Conservation (phyloP, 495 filamentous ascomycete genomes). For the Aspergillus coremiiformis region DNA sequence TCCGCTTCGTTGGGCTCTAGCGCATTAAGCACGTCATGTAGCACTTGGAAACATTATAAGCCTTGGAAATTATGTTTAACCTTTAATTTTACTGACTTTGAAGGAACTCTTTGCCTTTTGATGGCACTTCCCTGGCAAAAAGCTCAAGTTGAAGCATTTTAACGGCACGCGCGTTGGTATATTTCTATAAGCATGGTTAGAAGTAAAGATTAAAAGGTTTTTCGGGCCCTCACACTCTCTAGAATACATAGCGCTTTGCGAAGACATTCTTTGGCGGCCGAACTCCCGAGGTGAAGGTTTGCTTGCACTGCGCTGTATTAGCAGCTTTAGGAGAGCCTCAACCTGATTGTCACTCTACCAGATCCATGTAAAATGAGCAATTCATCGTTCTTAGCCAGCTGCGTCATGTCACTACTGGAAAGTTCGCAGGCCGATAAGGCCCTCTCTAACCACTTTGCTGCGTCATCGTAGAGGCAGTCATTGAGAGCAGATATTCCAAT, state of each 20-base stretch:
- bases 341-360: constrained; percentile 6
- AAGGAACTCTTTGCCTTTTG: constrained; percentile 41
- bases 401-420: constrained; percentile 49
- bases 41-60: background rate
- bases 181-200: constrained; percentile 30
- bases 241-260: constrained; percentile 6
- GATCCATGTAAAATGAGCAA: constrained; percentile 54
- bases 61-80: background rate
- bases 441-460: constrained; percentile 68
- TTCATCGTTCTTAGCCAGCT: constrained; percentile 51
- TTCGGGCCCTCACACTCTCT: constrained; percentile 17
- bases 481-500: constrained; percentile 57
- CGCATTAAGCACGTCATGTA: background rate
- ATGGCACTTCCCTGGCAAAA: constrained; percentile 29
- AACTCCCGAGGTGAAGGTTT: constrained; percentile 7
- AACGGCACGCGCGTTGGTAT: constrained; percentile 57
- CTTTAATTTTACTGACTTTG: constrained; percentile 22
- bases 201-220: background rate
- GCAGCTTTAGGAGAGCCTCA: background rate
- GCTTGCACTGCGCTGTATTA: constrained; percentile 19
- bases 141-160: constrained; percentile 63
- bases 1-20: background rate
- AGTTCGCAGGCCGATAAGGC: constrained; percentile 52
- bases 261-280: constrained; percentile 5
- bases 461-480: constrained; percentile 44